A percentile compares a stretch with the other conserved stretches of the same genome.
Conservation (phyloP, 257 asterid species). For the Parsonsia alboflavescens region DNA sequence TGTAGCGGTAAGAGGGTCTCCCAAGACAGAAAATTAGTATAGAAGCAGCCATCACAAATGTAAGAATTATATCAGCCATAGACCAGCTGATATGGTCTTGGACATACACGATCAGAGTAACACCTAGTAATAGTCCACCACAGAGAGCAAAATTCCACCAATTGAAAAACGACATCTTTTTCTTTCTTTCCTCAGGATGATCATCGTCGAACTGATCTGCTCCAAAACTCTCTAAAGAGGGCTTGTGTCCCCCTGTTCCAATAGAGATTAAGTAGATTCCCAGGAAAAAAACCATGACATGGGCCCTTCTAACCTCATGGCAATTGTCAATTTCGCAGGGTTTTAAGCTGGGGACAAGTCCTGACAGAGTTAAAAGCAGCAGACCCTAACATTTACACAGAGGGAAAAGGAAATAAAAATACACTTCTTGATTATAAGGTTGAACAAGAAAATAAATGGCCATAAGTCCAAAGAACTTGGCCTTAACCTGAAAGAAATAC, state of each 20-base stretch:
- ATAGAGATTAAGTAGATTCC: conserved; percentile 73
- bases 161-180: conserved; percentile 82
- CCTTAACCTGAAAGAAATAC: too few species aligned
- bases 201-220: conserved; percentile 94
- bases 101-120: conserved; percentile 54
- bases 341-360: conserved; percentile 45
- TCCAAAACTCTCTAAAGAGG: conserved; percentile 90
- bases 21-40: conserved; percentile 44
- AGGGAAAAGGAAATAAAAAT: background rate
- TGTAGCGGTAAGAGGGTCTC: conserved; percentile 56
- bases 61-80: conserved; percentile 56
- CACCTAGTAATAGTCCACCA: conserved; percentile 61
- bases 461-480: background rate
- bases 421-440: background rate
- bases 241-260: conserved; percentile 91
- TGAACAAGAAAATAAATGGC: background rate
- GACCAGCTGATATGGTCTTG: conserved; percentile 78
- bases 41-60: conserved; percentile 47
- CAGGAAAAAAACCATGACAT: conserved; percentile 55
- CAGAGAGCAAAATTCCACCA: conserved; percentile 91
- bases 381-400: conserved; percentile 44
- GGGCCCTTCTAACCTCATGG: conserved; percentile 35
- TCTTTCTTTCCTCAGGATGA: conserved; percentile 52
- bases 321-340: conserved; percentile 40
- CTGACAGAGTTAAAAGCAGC: conserved; percentile 66